phyloP scores from a whole-genome alignment of 306 rosid species.

The Cucumis cinereus region DNA sequence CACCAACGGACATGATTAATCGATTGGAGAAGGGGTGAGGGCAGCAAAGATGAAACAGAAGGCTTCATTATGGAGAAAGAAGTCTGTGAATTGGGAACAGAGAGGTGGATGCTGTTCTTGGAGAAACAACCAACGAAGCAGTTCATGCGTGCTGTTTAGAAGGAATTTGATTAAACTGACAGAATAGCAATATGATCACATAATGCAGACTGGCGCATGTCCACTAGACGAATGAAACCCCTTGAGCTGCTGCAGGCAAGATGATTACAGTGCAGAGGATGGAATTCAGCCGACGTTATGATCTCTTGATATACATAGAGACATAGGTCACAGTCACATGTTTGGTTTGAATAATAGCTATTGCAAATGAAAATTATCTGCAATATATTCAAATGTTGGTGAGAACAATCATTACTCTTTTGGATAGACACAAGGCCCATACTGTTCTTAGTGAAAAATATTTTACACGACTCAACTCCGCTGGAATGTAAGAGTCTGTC shows the following conservation, averaged over 20 bases:
- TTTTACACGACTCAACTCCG: not conserved
- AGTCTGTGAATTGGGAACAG: not conserved
- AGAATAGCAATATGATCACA: conserved; percentile 44
- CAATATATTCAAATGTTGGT: not conserved
- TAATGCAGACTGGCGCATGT: conserved; percentile 58
- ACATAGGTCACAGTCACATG: conserved; percentile 1
- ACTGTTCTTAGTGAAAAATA: not conserved
- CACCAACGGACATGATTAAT: conserved; percentile 12
- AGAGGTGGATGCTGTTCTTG: conserved; percentile 3
- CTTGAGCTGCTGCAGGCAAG: conserved; percentile 67
- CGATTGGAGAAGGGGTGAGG: conserved; percentile 7
- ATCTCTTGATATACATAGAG: conserved; percentile 36
- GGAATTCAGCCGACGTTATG: conserved; percentile 64
- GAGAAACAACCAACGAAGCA: not conserved
- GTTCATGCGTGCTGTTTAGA: not conserved
- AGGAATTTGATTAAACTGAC: conserved; percentile 25
- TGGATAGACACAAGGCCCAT: not conserved
- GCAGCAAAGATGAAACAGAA: conserved; percentile 11
- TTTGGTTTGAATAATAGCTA: not conserved
- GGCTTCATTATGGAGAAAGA: not conserved
- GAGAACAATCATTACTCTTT: not conserved
- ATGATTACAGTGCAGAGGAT: conserved; percentile 61
- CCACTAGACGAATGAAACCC: conserved; percentile 53
- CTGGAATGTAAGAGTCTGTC: not conserved
- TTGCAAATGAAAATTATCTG: not conserved